Conservation (phyloP, 2,329 filamentous ascomycete genomes). For the Trichothecium sympodiale region DNA sequence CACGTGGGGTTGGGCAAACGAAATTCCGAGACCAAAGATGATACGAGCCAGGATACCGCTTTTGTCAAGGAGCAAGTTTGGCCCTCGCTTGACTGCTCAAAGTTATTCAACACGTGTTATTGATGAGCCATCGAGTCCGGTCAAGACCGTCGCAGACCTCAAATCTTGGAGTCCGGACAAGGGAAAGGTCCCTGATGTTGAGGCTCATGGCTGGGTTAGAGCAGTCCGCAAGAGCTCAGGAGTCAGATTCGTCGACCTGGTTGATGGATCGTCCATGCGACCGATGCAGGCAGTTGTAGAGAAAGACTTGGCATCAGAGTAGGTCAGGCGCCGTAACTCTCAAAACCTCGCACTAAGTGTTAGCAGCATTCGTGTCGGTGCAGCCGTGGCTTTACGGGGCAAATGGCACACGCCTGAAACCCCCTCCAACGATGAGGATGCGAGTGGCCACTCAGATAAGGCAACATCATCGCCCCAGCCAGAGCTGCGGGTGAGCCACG, state of each 20-base stretch:
- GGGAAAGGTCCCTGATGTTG: constrained; percentile 32
- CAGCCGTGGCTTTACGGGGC: constrained; percentile 68
- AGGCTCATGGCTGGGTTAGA: constrained; percentile 68
- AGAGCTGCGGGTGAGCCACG: constrained; percentile 65
- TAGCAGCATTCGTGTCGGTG: constrained; percentile 23
- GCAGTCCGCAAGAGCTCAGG: constrained; percentile 81
- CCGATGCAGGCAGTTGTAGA: constrained; percentile 73
- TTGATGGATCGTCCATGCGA: constrained; percentile 74
- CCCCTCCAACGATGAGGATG: constrained; percentile 1
- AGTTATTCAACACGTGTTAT: constrained; percentile 22
- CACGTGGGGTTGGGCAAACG: too few species aligned
- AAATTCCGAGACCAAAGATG: too few species aligned
- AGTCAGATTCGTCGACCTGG: constrained; percentile 71
- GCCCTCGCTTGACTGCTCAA: constrained; percentile 8
- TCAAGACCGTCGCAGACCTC: constrained; percentile 42
- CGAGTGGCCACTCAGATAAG: too few species aligned
- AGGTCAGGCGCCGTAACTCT: constrained; percentile 22
- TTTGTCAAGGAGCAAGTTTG: not conserved
- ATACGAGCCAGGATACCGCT: too few species aligned
- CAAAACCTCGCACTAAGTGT: too few species aligned
- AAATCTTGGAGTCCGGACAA: constrained; percentile 38
- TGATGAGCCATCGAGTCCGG: constrained; percentile 12
- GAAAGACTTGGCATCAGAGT: constrained; percentile 63
- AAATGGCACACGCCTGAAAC: constrained; percentile 44
- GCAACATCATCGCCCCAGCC: not conserved